Evolutionary conservation across 2,329 filamentous ascomycete species (phyloP).

Genomic region (Alternaria incomplexa): DNA sequence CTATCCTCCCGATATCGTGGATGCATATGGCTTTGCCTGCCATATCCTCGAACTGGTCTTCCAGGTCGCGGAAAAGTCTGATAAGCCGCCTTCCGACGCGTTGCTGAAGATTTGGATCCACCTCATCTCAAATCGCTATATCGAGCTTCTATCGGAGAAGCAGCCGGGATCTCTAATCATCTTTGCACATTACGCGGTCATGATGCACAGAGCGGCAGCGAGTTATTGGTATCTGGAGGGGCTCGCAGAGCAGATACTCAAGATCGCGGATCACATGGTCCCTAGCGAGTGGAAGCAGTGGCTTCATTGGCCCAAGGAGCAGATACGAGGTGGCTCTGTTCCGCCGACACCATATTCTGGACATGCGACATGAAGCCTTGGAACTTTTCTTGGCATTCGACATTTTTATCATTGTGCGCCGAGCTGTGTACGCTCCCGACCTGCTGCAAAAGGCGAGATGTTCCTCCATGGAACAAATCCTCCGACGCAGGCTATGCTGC

Average conservation of each 20-base stretch:
- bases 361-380: not conserved
- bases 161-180: conserved; percentile 45
- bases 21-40: conserved; percentile 34
- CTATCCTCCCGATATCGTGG: conserved; percentile 36
- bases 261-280: conserved; percentile 31
- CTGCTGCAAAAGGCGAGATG: not conserved
- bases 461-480: not conserved
- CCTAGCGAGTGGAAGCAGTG: conserved; percentile 35
- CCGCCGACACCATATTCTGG: conserved; percentile 4
- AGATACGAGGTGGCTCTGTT: conserved; percentile 18
- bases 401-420: not conserved
- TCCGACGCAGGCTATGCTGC: not conserved
- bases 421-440: not conserved
- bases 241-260: conserved; percentile 30
- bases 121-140: conserved; percentile 29
- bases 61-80: conserved; percentile 14
- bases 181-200: conserved; percentile 45
- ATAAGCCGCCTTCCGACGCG: conserved; percentile 27
- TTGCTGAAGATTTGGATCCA: conserved; percentile 39
- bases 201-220: conserved; percentile 30
- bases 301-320: conserved; percentile 38
- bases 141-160: conserved; percentile 35
- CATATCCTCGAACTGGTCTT: conserved; percentile 31
- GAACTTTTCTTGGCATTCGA: not conserved
- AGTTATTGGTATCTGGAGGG: conserved; percentile 37